Evolutionary conservation across 176 grass and related monocot species (phyloP).

Genomic region (Cenchrus americanus): DNA sequence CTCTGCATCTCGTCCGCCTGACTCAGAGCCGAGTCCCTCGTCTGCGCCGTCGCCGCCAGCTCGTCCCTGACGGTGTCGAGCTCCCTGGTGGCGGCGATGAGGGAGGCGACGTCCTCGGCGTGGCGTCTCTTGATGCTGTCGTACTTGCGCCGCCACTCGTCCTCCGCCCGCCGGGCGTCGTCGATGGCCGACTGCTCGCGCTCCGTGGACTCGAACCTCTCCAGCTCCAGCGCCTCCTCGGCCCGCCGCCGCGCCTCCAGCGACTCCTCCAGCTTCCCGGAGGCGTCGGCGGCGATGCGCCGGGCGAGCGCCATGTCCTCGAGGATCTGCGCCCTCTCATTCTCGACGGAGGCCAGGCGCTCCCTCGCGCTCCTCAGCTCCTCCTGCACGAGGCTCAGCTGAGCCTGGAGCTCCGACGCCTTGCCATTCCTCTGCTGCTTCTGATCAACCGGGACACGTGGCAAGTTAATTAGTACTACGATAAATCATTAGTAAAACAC

Average conservation of each 20-base stretch:
- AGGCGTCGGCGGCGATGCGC: constrained; percentile 48
- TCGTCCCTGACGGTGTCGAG: constrained; percentile 57
- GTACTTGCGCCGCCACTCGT: constrained; percentile 62
- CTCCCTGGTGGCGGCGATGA: constrained; percentile 55
- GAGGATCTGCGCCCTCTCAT: constrained; percentile 51
- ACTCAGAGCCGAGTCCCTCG: constrained; percentile 44
- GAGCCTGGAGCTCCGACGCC: constrained; percentile 63
- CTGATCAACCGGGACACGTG: constrained; percentile 40
- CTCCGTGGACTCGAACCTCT: constrained; percentile 74
- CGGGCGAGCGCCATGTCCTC: constrained; percentile 55
- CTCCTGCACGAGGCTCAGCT: constrained; percentile 52
- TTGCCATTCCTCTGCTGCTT: constrained; percentile 48
- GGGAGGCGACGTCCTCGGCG: constrained; percentile 52
- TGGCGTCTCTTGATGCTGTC: constrained; percentile 53
- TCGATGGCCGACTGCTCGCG: constrained; percentile 68
- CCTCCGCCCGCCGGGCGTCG: constrained; percentile 45
- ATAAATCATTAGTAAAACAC: too few species aligned
- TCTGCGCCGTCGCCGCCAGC: constrained; percentile 47
- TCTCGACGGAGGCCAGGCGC: constrained; percentile 52
- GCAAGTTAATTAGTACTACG: neutral
- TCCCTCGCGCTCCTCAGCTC: constrained; percentile 68
- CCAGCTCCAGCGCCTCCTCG: constrained; percentile 73
- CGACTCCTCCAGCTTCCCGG: constrained; percentile 60
- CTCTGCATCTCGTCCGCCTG: constrained; percentile 52
- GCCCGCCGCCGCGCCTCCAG: constrained; percentile 51